A percentile compares a stretch with the other conserved stretches of the same genome.
phyloP scores from a whole-genome alignment of 2,329 filamentous ascomycete species.

The Fusarium concolor region DNA sequence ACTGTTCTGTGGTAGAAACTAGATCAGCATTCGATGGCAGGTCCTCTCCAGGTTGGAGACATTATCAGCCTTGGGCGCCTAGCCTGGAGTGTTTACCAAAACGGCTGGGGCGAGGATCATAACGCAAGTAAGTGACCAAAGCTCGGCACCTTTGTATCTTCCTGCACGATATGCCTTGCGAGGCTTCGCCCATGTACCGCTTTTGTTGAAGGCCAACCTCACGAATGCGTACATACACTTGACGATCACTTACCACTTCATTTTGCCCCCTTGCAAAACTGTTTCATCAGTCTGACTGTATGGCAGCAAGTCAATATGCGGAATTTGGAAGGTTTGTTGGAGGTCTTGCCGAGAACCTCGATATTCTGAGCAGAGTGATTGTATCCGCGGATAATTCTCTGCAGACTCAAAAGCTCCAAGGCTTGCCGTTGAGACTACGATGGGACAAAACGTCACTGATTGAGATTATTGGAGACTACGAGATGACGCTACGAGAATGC shows the following conservation, averaged over 20 bases:
- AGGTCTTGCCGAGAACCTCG: constrained; percentile 48
- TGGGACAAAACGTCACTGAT: constrained; percentile 43
- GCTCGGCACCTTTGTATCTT: not conserved
- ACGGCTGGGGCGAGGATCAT: constrained; percentile 49
- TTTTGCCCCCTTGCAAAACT: not conserved
- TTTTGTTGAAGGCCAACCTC: not conserved
- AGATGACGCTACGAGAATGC: constrained; percentile 50
- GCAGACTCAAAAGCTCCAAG: constrained; percentile 39
- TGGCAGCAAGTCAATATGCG: constrained; percentile 47
- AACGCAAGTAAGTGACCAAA: constrained; percentile 49
- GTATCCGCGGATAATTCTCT: constrained; percentile 45
- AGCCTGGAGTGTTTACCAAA: constrained; percentile 50
- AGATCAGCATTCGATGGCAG: constrained; percentile 40
- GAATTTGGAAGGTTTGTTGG: constrained; percentile 51
- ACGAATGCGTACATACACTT: not conserved
- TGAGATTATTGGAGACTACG: constrained; percentile 50
- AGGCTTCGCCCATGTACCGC: constrained; percentile 27
- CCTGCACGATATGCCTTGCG: constrained; percentile 21
- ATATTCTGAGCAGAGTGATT: constrained; percentile 48
- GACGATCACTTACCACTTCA: not conserved
- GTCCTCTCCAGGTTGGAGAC: constrained; percentile 48
- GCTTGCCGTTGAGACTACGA: constrained; percentile 33
- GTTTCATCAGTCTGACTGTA: constrained; percentile 8
- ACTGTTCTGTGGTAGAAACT: not conserved
- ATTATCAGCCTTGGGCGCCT: constrained; percentile 48